Evolutionary conservation across 2,329 filamentous ascomycete genomes (phyloP).

Genomic region (Colletotrichum echinochloae): DNA sequence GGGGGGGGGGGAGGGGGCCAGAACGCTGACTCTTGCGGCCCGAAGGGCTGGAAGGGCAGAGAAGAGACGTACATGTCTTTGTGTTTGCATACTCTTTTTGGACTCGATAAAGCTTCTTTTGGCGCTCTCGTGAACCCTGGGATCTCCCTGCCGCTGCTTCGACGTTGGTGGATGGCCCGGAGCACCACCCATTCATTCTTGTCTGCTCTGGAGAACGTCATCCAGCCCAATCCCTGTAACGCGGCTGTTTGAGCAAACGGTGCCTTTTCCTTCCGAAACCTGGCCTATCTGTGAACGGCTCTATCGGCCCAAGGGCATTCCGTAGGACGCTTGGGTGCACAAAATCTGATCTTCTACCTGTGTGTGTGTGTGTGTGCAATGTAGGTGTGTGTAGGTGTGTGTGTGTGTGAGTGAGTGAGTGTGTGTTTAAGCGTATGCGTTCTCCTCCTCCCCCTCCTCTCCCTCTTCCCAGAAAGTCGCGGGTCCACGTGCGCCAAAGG

Average conservation of each 20-base stretch:
- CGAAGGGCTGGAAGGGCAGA: neutral
- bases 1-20: no score
- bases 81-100: neutral
- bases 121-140: neutral
- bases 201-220: slow-evolving; percentile 15
- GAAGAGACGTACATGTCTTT: neutral
- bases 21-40: neutral
- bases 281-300: slow-evolving; percentile 23
- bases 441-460: neutral
- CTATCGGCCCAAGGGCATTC: slow-evolving; percentile 30
- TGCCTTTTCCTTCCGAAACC: slow-evolving; percentile 27
- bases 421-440: slow-evolving; percentile 12
- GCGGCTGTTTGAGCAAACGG: slow-evolving; percentile 15
- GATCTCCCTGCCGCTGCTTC: neutral
- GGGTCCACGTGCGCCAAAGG: slow-evolving; percentile 38
- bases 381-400: neutral
- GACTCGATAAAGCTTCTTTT: slow-evolving; percentile 1
- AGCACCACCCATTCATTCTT: neutral
- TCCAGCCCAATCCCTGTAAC: slow-evolving; percentile 9
- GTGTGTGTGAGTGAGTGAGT: neutral
- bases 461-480: neutral
- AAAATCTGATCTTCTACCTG: slow-evolving; percentile 12
- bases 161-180: neutral
- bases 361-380: neutral
- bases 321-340: slow-evolving; percentile 34